phyloP scores from a whole-genome alignment of 2,329 filamentous ascomycete species.

The Fragosphaeria purpurea region DNA sequence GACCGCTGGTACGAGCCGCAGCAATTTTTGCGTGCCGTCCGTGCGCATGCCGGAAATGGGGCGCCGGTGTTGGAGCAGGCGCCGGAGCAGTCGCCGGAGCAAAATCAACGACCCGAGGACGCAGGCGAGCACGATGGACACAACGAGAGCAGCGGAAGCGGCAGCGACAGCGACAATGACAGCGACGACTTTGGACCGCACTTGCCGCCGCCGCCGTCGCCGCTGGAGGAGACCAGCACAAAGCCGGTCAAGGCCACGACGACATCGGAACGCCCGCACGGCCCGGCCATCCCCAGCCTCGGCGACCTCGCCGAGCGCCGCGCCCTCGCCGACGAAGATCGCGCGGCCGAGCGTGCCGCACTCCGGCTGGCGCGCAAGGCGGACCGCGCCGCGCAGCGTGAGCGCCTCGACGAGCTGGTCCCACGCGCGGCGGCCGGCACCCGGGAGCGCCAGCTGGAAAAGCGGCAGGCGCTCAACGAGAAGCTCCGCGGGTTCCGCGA shows the following conservation, averaged over 20 bases:
- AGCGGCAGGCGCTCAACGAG: constrained; percentile 62
- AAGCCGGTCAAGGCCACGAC: constrained; percentile 27
- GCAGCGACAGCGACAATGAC: background rate
- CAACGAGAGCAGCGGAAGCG: background rate
- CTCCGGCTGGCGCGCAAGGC: constrained; percentile 51
- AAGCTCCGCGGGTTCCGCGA: constrained; percentile 65
- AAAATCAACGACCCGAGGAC: too few relatives aligned
- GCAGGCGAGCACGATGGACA: too few relatives aligned
- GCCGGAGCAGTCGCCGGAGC: too few relatives aligned
- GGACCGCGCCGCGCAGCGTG: constrained; percentile 58
- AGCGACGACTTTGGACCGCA: constrained; percentile 6
- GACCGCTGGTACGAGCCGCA: constrained; percentile 89
- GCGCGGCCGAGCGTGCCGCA: constrained; percentile 26
- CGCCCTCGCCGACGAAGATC: constrained; percentile 41
- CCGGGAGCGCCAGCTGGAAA: constrained; percentile 76
- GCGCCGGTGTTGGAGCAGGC: too few relatives aligned
- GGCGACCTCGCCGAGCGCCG: constrained; percentile 60
- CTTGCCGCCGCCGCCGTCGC: background rate
- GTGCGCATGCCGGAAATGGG: constrained; percentile 21
- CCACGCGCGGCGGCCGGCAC: constrained; percentile 78
- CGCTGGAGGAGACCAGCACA: background rate
- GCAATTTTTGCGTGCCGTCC: constrained; percentile 36
- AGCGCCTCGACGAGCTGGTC: constrained; percentile 69
- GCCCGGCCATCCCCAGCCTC: constrained; percentile 59
- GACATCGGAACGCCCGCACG: constrained; percentile 16